phyloP scores from a whole-genome alignment of 2,329 filamentous ascomycete species.

The Sporothrix dimorphospora region DNA sequence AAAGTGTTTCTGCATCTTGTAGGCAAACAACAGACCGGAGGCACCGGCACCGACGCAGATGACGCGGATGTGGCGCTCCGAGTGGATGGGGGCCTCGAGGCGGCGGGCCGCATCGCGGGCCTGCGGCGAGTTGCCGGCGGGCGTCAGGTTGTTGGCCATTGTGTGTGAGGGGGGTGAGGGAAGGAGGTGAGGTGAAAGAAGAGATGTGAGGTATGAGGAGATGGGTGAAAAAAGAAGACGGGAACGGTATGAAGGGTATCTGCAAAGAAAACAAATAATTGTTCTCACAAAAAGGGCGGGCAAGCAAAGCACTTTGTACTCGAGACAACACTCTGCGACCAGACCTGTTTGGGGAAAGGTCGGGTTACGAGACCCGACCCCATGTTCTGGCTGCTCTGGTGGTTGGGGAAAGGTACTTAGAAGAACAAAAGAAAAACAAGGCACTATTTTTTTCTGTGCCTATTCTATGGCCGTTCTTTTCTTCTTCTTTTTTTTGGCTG shows the following conservation, averaged over 20 bases:
- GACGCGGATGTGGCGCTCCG: slow-evolving; percentile 35
- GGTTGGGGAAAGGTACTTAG: slow-evolving; percentile 5
- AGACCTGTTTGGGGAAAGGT: slow-evolving; percentile 22
- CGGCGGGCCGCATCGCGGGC: slow-evolving; percentile 29
- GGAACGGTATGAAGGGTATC: not conserved
- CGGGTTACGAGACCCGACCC: slow-evolving; percentile 28
- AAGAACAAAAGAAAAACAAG: not conserved
- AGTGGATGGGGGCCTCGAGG: slow-evolving; percentile 33
- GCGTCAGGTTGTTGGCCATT: slow-evolving; percentile 28
- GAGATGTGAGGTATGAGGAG: not conserved
- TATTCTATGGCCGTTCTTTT: not conserved
- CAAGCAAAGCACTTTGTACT: slow-evolving; percentile 25
- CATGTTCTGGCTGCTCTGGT: not conserved
- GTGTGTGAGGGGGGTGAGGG: not conserved
- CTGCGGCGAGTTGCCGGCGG: slow-evolving; percentile 19
- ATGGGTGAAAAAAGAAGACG: not conserved
- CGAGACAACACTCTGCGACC: not conserved
- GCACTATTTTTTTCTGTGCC: not conserved
- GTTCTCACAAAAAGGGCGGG: slow-evolving; percentile 11
- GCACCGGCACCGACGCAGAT: slow-evolving; percentile 54
- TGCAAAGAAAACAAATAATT: not conserved
- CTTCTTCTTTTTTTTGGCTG: too few relatives aligned
- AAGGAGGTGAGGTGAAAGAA: not conserved
- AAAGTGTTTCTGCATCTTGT: slow-evolving; percentile 50
- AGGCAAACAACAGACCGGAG: slow-evolving; percentile 51